Percentiles rank a stretch among this genome's conserved stretches.
phyloP scores from a whole-genome alignment of 1,284 basidiomycete genomes.

The Leccinum huronense region DNA sequence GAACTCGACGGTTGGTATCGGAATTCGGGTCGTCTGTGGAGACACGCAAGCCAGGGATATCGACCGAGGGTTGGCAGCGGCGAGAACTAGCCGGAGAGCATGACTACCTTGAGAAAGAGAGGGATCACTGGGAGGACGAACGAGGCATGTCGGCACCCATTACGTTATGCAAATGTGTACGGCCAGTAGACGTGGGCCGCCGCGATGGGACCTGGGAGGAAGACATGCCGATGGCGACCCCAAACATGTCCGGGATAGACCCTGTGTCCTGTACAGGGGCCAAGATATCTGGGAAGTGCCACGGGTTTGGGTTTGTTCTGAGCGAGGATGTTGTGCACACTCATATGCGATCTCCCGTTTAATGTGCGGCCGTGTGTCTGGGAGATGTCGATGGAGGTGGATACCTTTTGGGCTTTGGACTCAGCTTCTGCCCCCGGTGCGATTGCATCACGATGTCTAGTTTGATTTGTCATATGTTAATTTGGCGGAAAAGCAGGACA shows the following conservation, averaged over 20 bases:
- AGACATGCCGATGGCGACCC: slow-evolving; percentile 6
- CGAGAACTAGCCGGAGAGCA: slow-evolving; percentile 39
- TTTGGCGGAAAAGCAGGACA: neutral
- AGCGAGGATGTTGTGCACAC: slow-evolving; percentile 60
- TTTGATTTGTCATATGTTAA: slow-evolving; percentile 13
- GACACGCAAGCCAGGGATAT: slow-evolving; percentile 35
- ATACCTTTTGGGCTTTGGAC: slow-evolving; percentile 35
- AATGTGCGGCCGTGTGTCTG: slow-evolving; percentile 21
- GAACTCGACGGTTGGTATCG: slow-evolving; percentile 43
- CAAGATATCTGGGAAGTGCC: no score
- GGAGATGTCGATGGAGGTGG: slow-evolving; percentile 27
- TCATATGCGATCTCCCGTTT: slow-evolving; percentile 56
- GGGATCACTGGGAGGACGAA: slow-evolving; percentile 25
- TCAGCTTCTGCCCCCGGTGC: slow-evolving; percentile 47
- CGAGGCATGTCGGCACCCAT: slow-evolving; percentile 64
- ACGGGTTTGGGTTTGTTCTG: slow-evolving; percentile 49
- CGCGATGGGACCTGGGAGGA: slow-evolving; percentile 14
- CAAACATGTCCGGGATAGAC: no score
- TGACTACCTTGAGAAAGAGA: slow-evolving; percentile 50
- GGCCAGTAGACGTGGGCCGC: slow-evolving; percentile 43
- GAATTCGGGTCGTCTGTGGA: slow-evolving; percentile 19
- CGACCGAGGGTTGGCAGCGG: slow-evolving; percentile 31
- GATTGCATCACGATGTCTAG: slow-evolving; percentile 52
- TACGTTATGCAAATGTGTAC: slow-evolving; percentile 76
- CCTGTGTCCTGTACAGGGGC: no score